A percentile compares a stretch with the other conserved stretches of the same genome.
Evolutionary conservation across 176 grass and related monocot genomes (phyloP).

Genomic region (bread wheat (Triticum aestivum)): DNA sequence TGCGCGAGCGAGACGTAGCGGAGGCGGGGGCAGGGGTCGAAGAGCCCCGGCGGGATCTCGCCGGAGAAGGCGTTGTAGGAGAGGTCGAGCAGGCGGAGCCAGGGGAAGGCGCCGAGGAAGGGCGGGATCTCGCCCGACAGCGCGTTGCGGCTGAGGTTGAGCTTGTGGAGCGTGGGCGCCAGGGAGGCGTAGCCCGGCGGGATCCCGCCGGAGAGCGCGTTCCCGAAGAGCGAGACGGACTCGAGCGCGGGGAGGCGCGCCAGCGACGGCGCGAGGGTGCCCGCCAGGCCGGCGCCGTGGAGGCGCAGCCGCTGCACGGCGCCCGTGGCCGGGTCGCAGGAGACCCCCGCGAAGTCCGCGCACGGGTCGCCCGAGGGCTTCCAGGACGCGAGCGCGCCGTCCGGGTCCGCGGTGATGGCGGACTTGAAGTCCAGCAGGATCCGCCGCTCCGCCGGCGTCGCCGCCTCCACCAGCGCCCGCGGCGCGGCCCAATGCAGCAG

Average conservation of each 20-base stretch:
- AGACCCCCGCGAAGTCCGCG: constrained; percentile 43
- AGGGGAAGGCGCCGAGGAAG: constrained; percentile 56
- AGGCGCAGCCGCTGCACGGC: constrained; percentile 69
- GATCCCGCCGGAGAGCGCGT: constrained; percentile 57
- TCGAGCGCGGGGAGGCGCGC: constrained; percentile 55
- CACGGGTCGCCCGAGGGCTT: constrained; percentile 55
- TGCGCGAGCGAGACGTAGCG: constrained; percentile 87
- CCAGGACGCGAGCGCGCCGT: constrained; percentile 57
- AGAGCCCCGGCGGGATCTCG: constrained; percentile 65
- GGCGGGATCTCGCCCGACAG: constrained; percentile 60
- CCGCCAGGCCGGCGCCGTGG: constrained; percentile 42
- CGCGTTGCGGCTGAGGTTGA: constrained; percentile 91
- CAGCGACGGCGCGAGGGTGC: constrained; percentile 55
- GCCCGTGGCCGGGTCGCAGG: constrained; percentile 48
- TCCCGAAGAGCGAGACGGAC: constrained; percentile 81
- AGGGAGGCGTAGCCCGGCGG: constrained; percentile 41
- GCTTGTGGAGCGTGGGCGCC: constrained; percentile 62
- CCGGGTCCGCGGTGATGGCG: constrained; percentile 65
- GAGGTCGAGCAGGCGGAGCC: constrained; percentile 90
- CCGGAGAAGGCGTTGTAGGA: constrained; percentile 85
- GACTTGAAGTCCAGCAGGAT: constrained; percentile 80
- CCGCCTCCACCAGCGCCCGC: constrained; percentile 2
- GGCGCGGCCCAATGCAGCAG: constrained; percentile 8
- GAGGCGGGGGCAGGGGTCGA: constrained; percentile 71
- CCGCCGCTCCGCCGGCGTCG: constrained; percentile 61